Conservation (phyloP, 768 basidiomycete genomes). For the Amanita jacksonii region DNA sequence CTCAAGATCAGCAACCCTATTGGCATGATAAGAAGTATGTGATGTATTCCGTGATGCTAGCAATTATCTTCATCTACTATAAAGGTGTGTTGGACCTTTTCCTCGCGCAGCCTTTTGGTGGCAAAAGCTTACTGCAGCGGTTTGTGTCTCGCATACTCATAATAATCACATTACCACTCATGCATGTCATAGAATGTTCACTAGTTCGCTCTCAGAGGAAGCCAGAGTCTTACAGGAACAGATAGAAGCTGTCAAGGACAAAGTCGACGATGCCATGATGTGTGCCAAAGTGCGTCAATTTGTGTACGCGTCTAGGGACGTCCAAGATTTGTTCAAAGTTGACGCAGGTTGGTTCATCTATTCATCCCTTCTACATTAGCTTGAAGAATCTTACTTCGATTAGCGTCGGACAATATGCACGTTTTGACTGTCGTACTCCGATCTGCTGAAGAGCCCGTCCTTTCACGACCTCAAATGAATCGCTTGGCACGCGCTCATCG, state of each 20-base stretch:
- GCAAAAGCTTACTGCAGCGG: constrained; percentile 86
- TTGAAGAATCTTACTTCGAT: background rate
- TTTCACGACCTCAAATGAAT: constrained; percentile 73
- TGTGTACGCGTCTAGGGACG: constrained; percentile 80
- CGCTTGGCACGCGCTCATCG: constrained; percentile 69
- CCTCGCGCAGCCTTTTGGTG: constrained; percentile 94
- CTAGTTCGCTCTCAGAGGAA: constrained; percentile 84
- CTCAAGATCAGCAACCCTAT: constrained; percentile 93
- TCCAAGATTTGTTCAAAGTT: constrained; percentile 71
- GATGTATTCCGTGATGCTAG: constrained; percentile 1
- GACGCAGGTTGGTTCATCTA: constrained; percentile 61
- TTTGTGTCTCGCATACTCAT: constrained; percentile 18
- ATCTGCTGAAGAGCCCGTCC: constrained; percentile 61
- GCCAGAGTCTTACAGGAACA: constrained; percentile 78
- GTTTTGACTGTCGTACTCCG: constrained; percentile 74
- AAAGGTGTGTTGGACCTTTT: constrained; percentile 82
- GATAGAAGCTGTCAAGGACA: constrained; percentile 78
- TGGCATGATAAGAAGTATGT: constrained; percentile 82
- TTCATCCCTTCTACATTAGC: constrained; percentile 1
- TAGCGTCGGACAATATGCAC: constrained; percentile 62
- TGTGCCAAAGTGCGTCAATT: constrained; percentile 84
- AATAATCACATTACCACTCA: background rate
- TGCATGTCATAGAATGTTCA: constrained; percentile 71
- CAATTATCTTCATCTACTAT: constrained; percentile 1
- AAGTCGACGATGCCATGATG: constrained; percentile 80